These are phyloP conservation scores for Paramecium sexaurelia DNA, from an alignment of 73 alveolate species.

Conservation along the genomic window DNA sequence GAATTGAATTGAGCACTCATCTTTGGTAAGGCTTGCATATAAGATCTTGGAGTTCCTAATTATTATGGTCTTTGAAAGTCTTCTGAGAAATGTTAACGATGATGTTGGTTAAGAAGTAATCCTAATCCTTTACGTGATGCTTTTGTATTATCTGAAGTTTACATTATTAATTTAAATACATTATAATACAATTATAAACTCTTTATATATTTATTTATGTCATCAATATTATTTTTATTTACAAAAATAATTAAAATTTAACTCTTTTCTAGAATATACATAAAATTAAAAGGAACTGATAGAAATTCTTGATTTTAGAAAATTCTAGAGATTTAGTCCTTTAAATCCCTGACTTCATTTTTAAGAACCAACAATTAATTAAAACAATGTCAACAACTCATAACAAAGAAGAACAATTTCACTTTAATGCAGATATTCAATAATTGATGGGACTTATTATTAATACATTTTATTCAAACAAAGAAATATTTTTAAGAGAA, in stretches of 20 bases:
- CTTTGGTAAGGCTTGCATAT: not conserved
- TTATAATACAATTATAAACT: not conserved
- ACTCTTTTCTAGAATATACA: not conserved
- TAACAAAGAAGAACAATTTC: slow-evolving; percentile 51
- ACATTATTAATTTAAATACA: not conserved
- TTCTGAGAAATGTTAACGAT: not conserved
- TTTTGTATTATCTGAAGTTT: not conserved
- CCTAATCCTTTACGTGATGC: slow-evolving; percentile 26
- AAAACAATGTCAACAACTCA: not conserved
- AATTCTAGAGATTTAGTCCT: not conserved
- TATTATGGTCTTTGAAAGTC: slow-evolving; percentile 7
- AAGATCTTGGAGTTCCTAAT: slow-evolving; percentile 7
- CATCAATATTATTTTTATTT: not conserved
- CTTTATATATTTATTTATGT: not conserved
- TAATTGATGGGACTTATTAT: slow-evolving; percentile 98
- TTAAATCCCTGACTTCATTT: not conserved
- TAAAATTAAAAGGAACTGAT: not conserved
- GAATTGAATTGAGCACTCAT: slow-evolving; percentile 15
- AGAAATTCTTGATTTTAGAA: not conserved
- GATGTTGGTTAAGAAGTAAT: slow-evolving; percentile 26
- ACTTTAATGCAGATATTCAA: slow-evolving; percentile 98
- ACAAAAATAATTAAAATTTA: not conserved
- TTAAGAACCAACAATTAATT: not conserved
- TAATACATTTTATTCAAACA: slow-evolving; percentile 99
- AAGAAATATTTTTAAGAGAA: slow-evolving; percentile 98